Evolutionary conservation across 306 rosid species (phyloP).

Genomic region (Lathyrus oleraceus): DNA sequence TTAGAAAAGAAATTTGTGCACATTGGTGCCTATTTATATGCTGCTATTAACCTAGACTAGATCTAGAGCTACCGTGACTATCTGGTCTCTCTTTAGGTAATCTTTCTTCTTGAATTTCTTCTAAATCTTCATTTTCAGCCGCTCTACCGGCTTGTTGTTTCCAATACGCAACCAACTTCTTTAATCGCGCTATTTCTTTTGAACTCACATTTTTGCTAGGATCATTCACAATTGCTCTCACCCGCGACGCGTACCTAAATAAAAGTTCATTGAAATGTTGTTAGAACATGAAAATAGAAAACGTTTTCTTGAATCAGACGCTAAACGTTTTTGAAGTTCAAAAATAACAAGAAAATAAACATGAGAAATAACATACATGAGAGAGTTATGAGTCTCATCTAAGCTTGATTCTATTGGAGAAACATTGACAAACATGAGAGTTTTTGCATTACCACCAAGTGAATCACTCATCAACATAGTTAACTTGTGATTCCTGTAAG

Average conservation of each 20-base stretch:
- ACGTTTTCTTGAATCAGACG: background rate
- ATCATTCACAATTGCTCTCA: constrained; percentile 85
- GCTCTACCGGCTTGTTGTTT: constrained; percentile 92
- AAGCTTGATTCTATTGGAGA: constrained; percentile 87
- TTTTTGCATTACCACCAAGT: constrained; percentile 95
- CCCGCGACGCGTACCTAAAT: constrained; percentile 86
- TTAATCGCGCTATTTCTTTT: constrained; percentile 83
- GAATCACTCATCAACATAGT: constrained; percentile 99
- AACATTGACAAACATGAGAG: constrained; percentile 93
- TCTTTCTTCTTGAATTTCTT: constrained; percentile 80
- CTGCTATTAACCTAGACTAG: constrained; percentile 15
- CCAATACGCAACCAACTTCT: constrained; percentile 82
- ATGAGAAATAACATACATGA: constrained; percentile 56
- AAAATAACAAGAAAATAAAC: constrained; percentile 3
- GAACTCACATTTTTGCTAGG: constrained; percentile 86
- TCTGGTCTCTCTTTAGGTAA: constrained; percentile 61
- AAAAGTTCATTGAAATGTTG: background rate
- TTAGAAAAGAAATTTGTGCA: constrained; percentile 15
- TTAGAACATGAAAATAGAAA: background rate
- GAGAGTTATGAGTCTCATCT: constrained; percentile 93
- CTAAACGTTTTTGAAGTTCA: background rate
- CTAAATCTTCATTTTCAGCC: constrained; percentile 67
- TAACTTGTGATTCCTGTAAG: constrained; percentile 90
- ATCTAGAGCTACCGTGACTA: constrained; percentile 43
- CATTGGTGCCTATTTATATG: background rate